Base-by-base conservation (phyloP, 805 yeast genomes). In the Candida dajiaensis region DNA sequence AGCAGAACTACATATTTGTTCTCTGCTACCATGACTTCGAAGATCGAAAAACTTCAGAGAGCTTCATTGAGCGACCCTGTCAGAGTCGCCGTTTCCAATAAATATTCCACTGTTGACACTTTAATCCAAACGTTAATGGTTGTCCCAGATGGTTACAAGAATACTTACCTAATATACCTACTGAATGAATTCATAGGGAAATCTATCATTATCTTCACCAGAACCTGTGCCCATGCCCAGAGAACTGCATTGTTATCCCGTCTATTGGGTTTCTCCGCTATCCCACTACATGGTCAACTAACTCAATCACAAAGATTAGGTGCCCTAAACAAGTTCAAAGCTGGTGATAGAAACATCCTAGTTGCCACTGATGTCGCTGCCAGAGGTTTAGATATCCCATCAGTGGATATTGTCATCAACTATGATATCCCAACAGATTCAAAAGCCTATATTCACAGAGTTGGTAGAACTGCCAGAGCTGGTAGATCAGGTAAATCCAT, bases 21-120 rank as follows among this genome's bases (percentile, higher is more conserved):
- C 61, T 87, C 96, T 26, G 99, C 99, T n/a, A 92, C 99, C 0
- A 87, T 95, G 83, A 92, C 98, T 2, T 85, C 87, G 40, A 94
- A 94, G 63, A 89, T 92, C 58, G 98, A 90, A 58, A 90, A 90
- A 65, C 72, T 92, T 54, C 98, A 94, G 68, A 73, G 98, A 50
- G 98, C 98, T 1, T 89, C 97, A 33, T 74, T 92, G 53, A 69
- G 79, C 4, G 81, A 87, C 57, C 99, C 99, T 0, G 96, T 90
- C 3, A 80, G 89, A 54, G 89, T 95, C 42, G 89, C 96, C 0
- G 96, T 92, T 3, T 84, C 94, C 16, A 80, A 80, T 53, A 87
- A 88, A 62, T 87, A 89, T 67, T 83, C 92, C 50, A 94, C 98
- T 0, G 99, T 94, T 2, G 96, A 89, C 54, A 89, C 96, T n/a